Evolutionary conservation across 208 protist species (phyloP), one percentile per base, ranked within the genome.

Genomic region (Crithidia brevicula): DNA sequence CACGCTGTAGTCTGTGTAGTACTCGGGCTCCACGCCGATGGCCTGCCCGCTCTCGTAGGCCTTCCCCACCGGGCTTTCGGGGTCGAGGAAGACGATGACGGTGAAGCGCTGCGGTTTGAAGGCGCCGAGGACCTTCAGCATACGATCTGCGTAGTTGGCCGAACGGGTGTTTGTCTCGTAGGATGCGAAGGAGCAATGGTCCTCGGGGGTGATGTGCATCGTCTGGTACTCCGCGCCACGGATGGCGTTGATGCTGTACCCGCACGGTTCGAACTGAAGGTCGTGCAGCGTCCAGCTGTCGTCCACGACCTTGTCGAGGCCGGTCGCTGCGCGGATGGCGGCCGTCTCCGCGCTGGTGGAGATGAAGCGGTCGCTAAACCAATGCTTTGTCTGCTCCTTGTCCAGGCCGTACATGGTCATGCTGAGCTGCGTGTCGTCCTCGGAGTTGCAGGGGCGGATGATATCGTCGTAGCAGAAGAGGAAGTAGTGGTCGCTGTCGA

Each of bases 121-220:
- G 0, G 94, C 88, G 36, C 78, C 61, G 23, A 94, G 76, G 9
- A 94, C 86, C 43, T 79, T 90, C 11, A 59, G 34, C 47, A 93
- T 81, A 11, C 85, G 76, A 31, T 80, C 81, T 15, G 72, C 69
- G 75, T 91, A 93, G 67, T 93, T 86, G 8, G 66, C 74, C 9
- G 75, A 84, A 9, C 70, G 72, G 34, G 64, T 83, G 82, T 98
- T 98, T 20, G 97, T 98, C 69, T 98, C 95, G 80, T 97, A 98
- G 16, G 87, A 96, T 16, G 90, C 96, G 67, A 97, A 98, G 25
- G 84, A 95, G 79, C 91, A 98, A 74, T 96, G 85, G 31, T 88
- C 74, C 72, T 98, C 94, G 0, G 96, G 96, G 50, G 96, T 98
- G 75, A 98, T 96, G 83, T 98, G 96, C 54, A 98, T 97, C 10